A percentile compares a stretch with the other conserved stretches of the same genome.
Conservation (phyloP, 1,284 basidiomycete species). For the Heliocybe sulcata region DNA sequence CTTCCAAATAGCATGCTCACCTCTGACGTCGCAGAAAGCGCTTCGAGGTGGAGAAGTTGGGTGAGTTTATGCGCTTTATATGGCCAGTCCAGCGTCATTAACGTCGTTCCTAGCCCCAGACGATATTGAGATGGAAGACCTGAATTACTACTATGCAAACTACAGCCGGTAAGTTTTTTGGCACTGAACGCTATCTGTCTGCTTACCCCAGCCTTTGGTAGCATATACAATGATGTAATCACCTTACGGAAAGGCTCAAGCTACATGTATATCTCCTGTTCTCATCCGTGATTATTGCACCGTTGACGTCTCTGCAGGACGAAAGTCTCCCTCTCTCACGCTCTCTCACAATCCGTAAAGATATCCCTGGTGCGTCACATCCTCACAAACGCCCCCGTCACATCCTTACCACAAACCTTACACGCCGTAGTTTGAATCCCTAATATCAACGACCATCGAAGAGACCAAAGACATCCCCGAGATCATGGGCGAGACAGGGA, state of each 20-base stretch:
- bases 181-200: conserved; percentile 6
- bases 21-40: conserved; percentile 54
- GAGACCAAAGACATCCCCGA: conserved; percentile 96
- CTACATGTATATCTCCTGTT: conserved; percentile 69
- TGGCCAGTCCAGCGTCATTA: not conserved
- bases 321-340: conserved; percentile 91
- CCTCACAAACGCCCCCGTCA: not conserved
- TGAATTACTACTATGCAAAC: conserved; percentile 96
- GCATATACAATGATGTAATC: conserved; percentile 98
- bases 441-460: conserved; percentile 91
- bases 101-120: conserved; percentile 50
- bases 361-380: conserved; percentile 68
- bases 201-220: conserved; percentile 20
- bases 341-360: conserved; percentile 93
- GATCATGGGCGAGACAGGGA: conserved; percentile 88
- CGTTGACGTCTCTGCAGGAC: conserved; percentile 56
- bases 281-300: conserved; percentile 6
- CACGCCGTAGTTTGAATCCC: conserved; percentile 69
- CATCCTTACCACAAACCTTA: not conserved
- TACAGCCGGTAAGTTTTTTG: conserved; percentile 71
- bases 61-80: conserved; percentile 29
- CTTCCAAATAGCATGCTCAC: conserved; percentile 6
- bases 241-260: conserved; percentile 91
- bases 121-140: conserved; percentile 90
- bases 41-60: conserved; percentile 86